phyloP scores from a whole-genome alignment of 345 rosid species.

The Clarkia xantiana region DNA sequence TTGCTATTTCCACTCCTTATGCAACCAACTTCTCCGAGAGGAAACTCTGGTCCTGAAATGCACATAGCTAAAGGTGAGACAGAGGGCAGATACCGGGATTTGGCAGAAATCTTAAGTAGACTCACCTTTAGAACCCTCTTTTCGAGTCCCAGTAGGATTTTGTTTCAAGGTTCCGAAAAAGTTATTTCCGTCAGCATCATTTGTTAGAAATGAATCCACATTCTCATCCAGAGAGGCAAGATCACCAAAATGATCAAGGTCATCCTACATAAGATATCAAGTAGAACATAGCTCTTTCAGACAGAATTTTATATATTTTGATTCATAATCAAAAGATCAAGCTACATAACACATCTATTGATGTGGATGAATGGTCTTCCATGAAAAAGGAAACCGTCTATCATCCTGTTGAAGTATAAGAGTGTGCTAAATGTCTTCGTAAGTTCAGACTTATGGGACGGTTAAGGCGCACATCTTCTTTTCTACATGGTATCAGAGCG shows the following conservation, averaged over 20 bases:
- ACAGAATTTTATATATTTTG: background rate
- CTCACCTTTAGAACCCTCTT: conserved; percentile 38
- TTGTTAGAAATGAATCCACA: conserved; percentile 41
- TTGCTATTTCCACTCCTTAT: conserved; percentile 39
- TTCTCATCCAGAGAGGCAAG: conserved; percentile 41
- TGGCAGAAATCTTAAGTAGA: background rate
- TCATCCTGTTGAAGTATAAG: too few relatives aligned
- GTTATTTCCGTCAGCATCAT: conserved; percentile 36
- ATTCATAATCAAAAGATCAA: background rate
- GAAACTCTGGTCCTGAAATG: conserved; percentile 26
- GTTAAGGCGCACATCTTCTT: too few relatives aligned
- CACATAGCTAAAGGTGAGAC: background rate
- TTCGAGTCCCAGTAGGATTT: conserved; percentile 25
- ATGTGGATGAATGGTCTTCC: too few relatives aligned
- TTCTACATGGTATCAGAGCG: too few relatives aligned
- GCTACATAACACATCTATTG: too few relatives aligned
- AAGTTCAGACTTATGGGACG: too few relatives aligned
- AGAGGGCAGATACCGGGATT: background rate
- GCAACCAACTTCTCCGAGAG: conserved; percentile 47
- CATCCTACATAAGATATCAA: conserved; percentile 32
- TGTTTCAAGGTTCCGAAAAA: conserved; percentile 32
- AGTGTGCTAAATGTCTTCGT: too few relatives aligned
- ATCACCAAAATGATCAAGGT: conserved; percentile 41
- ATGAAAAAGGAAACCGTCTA: too few relatives aligned
- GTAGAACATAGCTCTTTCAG: background rate